Evolutionary conservation across 2,329 filamentous ascomycete genomes (phyloP), one percentile per base, ranked within the genome.

Genomic region (Ophiostoma populinum): DNA sequence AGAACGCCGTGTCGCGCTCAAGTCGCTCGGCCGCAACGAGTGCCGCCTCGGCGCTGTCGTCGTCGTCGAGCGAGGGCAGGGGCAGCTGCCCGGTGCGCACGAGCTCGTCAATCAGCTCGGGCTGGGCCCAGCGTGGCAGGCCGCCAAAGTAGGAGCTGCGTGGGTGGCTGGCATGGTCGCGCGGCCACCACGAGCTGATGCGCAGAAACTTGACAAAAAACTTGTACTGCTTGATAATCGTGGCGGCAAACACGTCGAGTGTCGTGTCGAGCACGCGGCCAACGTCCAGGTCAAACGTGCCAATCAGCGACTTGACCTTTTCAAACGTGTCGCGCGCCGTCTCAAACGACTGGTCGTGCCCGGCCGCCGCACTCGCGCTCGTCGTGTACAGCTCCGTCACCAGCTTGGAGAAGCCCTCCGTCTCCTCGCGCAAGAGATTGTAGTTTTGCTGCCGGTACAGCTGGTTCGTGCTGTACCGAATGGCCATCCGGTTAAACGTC

Each of bases 371-470:
- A 1, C 40, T 41, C 35, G 80, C 92, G 1, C 40, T 39, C 36
- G 81, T 92, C 7, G 83, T 87, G 55, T 94, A 98, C 21, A 95
- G 75, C 53, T 98, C 90, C 0, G 87, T 94, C 40, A 93, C 75
- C 31, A 98, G 70, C 54, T 98, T 98, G 0, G 90, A 86, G 51
- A 93, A 98, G 26, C 92, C 90, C 56, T 98, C 90, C 0, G 83
- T 83, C 55, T 98, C 90, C 58, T 98, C 90, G 29, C 90, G 76
- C 15, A 98, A 62, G 7, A 98, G 61, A 49, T 98, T 98, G 62
- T 93, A 95, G 54, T 93, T 95, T 11, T 87, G 83, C 55, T 95
- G 90, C 40, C 86, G 78, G 54, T 98, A 98, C 1, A 98, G 67
- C 5, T 90, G 65, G 47, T 94, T 92, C 7, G 90, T 98, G 32